phyloP scores from a whole-genome alignment of 352 stramenopile genomes.

The Phytophthora meadii region DNA sequence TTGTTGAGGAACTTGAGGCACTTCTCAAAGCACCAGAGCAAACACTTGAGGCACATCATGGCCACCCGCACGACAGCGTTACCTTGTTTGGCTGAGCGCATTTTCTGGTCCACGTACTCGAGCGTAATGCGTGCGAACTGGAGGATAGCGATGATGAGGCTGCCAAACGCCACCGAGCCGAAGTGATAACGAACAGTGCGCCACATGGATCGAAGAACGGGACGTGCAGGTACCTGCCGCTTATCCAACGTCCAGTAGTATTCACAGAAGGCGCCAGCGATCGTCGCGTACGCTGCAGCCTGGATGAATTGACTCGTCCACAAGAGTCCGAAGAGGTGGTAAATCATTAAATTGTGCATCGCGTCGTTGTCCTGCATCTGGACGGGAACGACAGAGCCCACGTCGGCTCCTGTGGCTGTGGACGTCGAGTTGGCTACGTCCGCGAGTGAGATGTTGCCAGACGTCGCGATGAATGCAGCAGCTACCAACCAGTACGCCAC shows the following conservation, averaged over 20 bases:
- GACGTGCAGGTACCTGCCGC: conserved; percentile 51
- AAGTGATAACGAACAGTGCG: conserved; percentile 80
- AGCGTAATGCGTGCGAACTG: conserved; percentile 77
- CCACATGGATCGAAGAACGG: conserved; percentile 67
- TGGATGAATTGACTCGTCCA: conserved; percentile 92
- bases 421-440: conserved; percentile 45
- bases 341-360: conserved; percentile 83
- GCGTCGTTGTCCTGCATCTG: conserved; percentile 66
- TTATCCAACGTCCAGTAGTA: conserved; percentile 92
- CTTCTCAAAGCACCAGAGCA: conserved; percentile 90
- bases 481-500: conserved; percentile 83
- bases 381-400: conserved; percentile 29
- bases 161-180: conserved; percentile 89
- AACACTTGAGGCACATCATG: conserved; percentile 91
- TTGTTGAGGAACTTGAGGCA: conserved; percentile 92
- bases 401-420: conserved; percentile 27
- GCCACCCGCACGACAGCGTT: conserved; percentile 76
- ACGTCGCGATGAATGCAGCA: conserved; percentile 81
- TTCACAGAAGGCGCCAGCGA: conserved; percentile 81
- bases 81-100: conserved; percentile 62
- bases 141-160: conserved; percentile 87
- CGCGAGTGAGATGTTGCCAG: conserved; percentile 56
- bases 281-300: conserved; percentile 72
- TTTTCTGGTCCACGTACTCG: conserved; percentile 86
- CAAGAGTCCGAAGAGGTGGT: conserved; percentile 84